Base-by-base conservation (phyloP, 352 stramenopile genomes). In the Phytophthora pini region DNA sequence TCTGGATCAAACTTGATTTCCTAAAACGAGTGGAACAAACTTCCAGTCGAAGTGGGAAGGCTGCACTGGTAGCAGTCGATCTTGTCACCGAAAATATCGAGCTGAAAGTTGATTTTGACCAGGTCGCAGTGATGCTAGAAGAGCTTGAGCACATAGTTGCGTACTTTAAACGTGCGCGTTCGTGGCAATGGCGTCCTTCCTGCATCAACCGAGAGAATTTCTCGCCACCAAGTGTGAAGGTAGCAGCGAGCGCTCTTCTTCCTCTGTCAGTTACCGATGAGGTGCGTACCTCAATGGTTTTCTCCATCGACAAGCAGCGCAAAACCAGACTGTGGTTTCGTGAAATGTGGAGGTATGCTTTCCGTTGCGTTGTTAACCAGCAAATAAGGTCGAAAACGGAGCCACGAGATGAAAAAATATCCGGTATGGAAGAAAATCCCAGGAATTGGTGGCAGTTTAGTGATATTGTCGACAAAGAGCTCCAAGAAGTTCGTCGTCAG, bases 1-100 rank as follows among this genome's bases (percentile, higher is more conserved):
- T 92, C 13, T 90, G 84, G 80, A 26, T 89, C 49, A 91, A 92
- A 31, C 57, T 90, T 5, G 85, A 92, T 45, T 70, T 92, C 8
- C 31, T 36, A 36, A 58, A 72, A 15, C 72, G 70, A 6, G 5
- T 32, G 7, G 26, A 48, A 15, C 36, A 36, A 51, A 45, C 45
- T 48, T 4, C 56, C 31, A 29, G 10, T 3, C 49, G 32, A 15
- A 53, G 29, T 29, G 55, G 29, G 1, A 48, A 41, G 3, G 50
- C 56, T 31, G 39, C 64, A 17, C 36, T 92, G 20, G 56, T 49
- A 36, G 80, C 84, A 26, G 12, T 88, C 20, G 84, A 92, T 38
- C 34, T 92, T 6, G 81, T 79, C 24, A 90, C 81, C 1, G 84
- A 90, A 27, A 67, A 70, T 13, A 75, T 89, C 46, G 65, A 80